Base-by-base conservation (phyloP, 2,329 filamentous ascomycete species). In the Lachnellula subtilissima region DNA sequence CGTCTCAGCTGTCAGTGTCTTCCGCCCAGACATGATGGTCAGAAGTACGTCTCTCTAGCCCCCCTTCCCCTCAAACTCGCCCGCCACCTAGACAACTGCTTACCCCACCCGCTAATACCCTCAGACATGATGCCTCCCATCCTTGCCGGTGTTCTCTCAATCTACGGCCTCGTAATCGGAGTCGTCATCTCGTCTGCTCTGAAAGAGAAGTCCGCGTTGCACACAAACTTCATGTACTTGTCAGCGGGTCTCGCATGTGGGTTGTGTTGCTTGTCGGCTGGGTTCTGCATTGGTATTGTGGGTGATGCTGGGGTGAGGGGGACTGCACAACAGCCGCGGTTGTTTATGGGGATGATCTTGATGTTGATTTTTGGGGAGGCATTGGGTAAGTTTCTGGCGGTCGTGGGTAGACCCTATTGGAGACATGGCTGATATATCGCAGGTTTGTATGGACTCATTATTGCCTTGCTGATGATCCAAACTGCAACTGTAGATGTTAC, bases 61-160 rank as follows among this genome's bases (percentile, higher is more conserved):
- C 15, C 28, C 37, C 11, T 48, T 39, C 43, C 22, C 50, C 11
- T 39, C 46, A 43, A 2, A 23, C 37, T n/a, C 48, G 42, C 25
- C n/a, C 48, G 42, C 25, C n/a, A 8, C 4, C 42, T 15, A 25
- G 28, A 15, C 14, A 32, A 32, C 14, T 5, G 4, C 40, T 36
- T 9, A 42, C 5, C 14, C 15, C 15, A 39, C 12, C 32, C n/a
- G 17, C 46, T 53, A 50, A 48, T 15, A 23, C 14, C 12, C 23
- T 19, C 66, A 97, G 93, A 97, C 82, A 96, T 97, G 75, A 92
- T 97, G 67, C 93, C 93, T 74, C 92, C 97, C 77, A 96, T 99
- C 85, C 97, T 99, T 91, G 92, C 94, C 80, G 94, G 93, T 95
- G 97, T 97, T 78, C 96, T 99, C 76, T 92, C 90, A 86, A 97